phyloP scores from a whole-genome alignment of 1,139 yeast genomes.

The Hemisphaericaspora lyxosophila region DNA sequence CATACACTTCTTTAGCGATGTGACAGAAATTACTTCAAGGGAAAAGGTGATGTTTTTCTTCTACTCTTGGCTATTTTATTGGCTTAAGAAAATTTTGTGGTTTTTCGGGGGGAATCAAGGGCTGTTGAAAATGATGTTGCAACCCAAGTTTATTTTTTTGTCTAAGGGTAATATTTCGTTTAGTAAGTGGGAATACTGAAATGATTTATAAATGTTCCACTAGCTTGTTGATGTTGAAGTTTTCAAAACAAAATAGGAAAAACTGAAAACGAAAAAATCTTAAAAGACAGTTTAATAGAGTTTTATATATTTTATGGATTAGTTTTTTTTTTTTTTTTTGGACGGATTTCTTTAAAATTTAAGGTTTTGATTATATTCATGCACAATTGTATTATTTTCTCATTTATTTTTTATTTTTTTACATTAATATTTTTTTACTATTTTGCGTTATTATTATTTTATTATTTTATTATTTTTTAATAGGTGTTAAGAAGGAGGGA shows the following conservation, averaged over 20 bases:
- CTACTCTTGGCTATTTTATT: neutral
- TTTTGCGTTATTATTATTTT: neutral
- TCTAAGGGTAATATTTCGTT: neutral
- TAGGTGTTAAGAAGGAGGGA: no score
- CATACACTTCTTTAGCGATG: neutral
- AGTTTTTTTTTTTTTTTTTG: slow-evolving; percentile 1
- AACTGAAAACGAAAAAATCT: neutral
- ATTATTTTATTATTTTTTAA: no score
- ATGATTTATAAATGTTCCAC: no score
- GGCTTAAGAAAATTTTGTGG: neutral
- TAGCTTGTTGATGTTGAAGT: neutral
- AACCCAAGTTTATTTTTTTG: neutral
- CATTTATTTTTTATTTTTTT: neutral
- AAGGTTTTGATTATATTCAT: neutral
- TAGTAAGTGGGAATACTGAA: no score
- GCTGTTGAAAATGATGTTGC: neutral
- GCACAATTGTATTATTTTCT: neutral
- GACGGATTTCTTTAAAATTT: neutral
- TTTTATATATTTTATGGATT: neutral
- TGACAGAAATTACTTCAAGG: neutral
- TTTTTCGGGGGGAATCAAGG: neutral
- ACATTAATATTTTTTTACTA: neutral
- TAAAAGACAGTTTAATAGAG: slow-evolving; percentile 1
- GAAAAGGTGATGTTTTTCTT: neutral
- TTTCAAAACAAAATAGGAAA: neutral